A percentile compares a stretch with the other conserved stretches of the same genome.
Conservation (phyloP, 139 green algal genomes). For the Pycnococcus provasolii region DNA sequence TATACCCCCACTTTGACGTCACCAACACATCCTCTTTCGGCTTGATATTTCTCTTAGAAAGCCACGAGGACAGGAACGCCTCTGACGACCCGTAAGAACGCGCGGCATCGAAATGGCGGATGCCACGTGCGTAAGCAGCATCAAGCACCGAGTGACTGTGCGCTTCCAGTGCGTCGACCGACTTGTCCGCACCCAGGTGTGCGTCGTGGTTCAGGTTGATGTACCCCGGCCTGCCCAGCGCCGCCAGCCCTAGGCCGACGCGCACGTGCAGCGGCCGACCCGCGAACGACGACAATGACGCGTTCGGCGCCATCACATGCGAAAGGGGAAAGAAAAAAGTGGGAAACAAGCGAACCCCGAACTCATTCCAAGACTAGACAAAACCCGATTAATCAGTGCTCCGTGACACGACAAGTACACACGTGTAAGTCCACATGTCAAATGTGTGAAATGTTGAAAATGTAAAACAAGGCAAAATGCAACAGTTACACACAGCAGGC, state of each 20-base stretch:
- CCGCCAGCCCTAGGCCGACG: slow-evolving; percentile 43
- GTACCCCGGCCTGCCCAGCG: slow-evolving; percentile 44
- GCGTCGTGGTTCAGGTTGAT: slow-evolving; percentile 45
- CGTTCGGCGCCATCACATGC: too few relatives aligned
- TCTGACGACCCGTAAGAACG: slow-evolving; percentile 41
- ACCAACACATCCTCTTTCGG: slow-evolving; percentile 19
- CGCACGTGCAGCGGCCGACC: too few relatives aligned
- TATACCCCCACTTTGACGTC: slow-evolving; percentile 43
- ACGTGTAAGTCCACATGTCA: too few relatives aligned
- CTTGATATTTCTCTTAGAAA: slow-evolving; percentile 18
- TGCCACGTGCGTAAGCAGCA: slow-evolving; percentile 23
- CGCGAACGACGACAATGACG: too few relatives aligned
- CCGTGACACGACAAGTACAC: not conserved
- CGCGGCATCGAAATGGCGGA: slow-evolving; percentile 39
- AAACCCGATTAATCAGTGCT: too few relatives aligned
- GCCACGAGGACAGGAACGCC: slow-evolving; percentile 44
- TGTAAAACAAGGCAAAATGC: too few relatives aligned
- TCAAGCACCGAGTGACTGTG: slow-evolving; percentile 37
- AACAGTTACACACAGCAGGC: too few relatives aligned
- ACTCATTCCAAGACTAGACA: too few relatives aligned
- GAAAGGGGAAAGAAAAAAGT: too few relatives aligned
- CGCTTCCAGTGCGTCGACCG: slow-evolving; percentile 36
- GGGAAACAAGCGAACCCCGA: too few relatives aligned
- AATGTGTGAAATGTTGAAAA: too few relatives aligned
- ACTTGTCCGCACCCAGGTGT: slow-evolving; percentile 29